Evolutionary conservation across 129 eudicot genomes (phyloP).

Genomic region (Helichrysum umbraculigerum): DNA sequence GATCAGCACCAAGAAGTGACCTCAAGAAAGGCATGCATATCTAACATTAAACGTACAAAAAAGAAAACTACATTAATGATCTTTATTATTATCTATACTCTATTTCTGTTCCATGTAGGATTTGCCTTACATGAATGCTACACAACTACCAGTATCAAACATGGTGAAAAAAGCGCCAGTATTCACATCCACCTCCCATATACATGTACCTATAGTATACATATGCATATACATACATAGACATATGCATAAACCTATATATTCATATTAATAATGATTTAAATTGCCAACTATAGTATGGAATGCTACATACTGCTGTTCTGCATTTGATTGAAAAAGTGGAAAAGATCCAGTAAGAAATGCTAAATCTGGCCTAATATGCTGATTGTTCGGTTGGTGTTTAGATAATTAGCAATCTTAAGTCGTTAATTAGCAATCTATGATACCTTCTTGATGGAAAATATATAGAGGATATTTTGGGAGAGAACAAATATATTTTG

Average conservation of each 20-base stretch:
- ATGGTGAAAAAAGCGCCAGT: constrained; percentile 56
- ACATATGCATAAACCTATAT: too few relatives aligned
- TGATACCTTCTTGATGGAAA: too few relatives aligned
- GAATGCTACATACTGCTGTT: neutral
- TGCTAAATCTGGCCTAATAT: neutral
- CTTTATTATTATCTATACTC: too few relatives aligned
- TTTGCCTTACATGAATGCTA: constrained; percentile 29
- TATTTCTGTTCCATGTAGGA: constrained; percentile 40
- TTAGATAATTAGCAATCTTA: neutral
- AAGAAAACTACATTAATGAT: constrained; percentile 39
- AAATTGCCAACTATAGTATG: too few relatives aligned
- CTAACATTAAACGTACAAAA: constrained; percentile 42
- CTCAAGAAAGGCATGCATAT: constrained; percentile 62
- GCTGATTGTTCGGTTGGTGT: neutral
- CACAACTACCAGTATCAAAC: constrained; percentile 65
- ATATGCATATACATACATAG: neutral
- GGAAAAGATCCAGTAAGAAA: neutral
- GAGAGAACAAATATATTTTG: too few relatives aligned
- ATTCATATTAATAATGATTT: too few relatives aligned
- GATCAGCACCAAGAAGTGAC: constrained; percentile 78
- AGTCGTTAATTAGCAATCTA: too few relatives aligned
- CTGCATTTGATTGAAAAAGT: neutral
- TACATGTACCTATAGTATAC: neutral
- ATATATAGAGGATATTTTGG: too few relatives aligned
- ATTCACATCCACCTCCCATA: constrained; percentile 12